A percentile compares a stretch with the other conserved stretches of the same genome.
phyloP scores from a whole-genome alignment of 2,329 filamentous ascomycete species.

The Calycina herbarum region DNA sequence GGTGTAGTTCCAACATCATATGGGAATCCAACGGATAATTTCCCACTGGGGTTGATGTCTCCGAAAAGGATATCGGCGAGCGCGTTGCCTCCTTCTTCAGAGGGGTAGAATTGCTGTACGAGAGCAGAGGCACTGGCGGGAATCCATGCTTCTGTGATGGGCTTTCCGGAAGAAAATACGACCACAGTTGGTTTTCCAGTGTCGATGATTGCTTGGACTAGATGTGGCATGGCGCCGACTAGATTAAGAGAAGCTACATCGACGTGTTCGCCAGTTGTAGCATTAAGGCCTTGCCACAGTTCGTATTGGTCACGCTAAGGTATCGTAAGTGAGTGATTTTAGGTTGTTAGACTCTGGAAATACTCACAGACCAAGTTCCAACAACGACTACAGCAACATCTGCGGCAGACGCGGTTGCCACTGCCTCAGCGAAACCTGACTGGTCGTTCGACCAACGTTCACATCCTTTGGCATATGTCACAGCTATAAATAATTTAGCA shows the following conservation, averaged over 20 bases:
- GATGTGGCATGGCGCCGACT: conserved; percentile 67
- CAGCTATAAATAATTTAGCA: conserved; percentile 26
- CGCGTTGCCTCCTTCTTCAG: conserved; percentile 79
- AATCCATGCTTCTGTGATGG: conserved; percentile 73
- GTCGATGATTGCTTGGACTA: conserved; percentile 66
- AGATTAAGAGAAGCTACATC: conserved; percentile 64
- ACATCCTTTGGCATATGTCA: conserved; percentile 69
- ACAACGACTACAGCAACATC: conserved; percentile 74
- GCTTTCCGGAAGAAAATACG: conserved; percentile 79
- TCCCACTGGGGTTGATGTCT: conserved; percentile 65
- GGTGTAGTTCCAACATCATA: conserved; percentile 66
- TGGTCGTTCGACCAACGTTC: conserved; percentile 72
- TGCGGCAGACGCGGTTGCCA: conserved; percentile 63
- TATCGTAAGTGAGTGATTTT: not conserved
- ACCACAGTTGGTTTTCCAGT: conserved; percentile 76
- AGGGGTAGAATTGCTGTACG: conserved; percentile 74
- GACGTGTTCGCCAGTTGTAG: conserved; percentile 74
- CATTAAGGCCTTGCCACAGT: conserved; percentile 69
- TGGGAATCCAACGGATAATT: conserved; percentile 72
- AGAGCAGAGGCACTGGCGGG: conserved; percentile 63
- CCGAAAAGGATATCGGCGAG: conserved; percentile 80
- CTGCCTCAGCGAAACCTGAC: conserved; percentile 65
- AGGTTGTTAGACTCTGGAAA: not conserved
- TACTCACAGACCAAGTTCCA: conserved; percentile 63
- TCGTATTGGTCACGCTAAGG: conserved; percentile 64